Base-by-base conservation (phyloP, 1,139 yeast genomes). In the Waltiozyma sp. region DNA sequence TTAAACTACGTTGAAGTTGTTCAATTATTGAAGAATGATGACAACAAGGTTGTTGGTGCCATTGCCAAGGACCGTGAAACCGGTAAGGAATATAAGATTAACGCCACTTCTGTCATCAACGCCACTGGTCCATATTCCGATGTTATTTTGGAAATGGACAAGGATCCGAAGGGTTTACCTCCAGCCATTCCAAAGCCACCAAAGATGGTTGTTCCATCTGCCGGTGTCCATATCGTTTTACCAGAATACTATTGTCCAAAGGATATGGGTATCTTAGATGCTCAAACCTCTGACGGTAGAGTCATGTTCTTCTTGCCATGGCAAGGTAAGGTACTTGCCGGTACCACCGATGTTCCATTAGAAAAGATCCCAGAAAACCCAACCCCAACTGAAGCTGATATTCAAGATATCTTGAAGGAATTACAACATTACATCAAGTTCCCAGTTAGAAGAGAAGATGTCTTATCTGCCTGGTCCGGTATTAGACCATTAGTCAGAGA, bases 121-220 rank as follows among this genome's bases (percentile, higher is more conserved):
- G 96, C 97, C 36, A 88, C 97, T 42, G 97, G 97, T 47, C 96
- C 97, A 43, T 84, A 80, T 64, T 80, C 93, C 50, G 97, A 89
- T 64, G 70, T 73, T 43, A 69, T 89, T 46, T 74, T 93, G 60
- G 88, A 86, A 60, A 82, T 89, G 89, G 96, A 89, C 63, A 76
- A 78, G 49, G 76, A 76, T 59, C 73, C 80, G 38, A 63, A 70
- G 49, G 89, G 89, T 38, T 61, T 74, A 52, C 80, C 88, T 37
- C 81, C 83, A 50, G 64, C 64, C 50, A 59, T 53, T 33, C 62
- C 63, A 36, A 66, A 67, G 49, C 61, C 70, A 59, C 74, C 88
- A 51, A 76, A 77, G 56, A 86, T 89, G 81, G 95, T 88, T 50
- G 95, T 89, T 45, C 97, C 96, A 37, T 83, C 95, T 16, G 79